Conservation (phyloP, 108 stramenopile species). For the Stephanodiscus triporus region DNA sequence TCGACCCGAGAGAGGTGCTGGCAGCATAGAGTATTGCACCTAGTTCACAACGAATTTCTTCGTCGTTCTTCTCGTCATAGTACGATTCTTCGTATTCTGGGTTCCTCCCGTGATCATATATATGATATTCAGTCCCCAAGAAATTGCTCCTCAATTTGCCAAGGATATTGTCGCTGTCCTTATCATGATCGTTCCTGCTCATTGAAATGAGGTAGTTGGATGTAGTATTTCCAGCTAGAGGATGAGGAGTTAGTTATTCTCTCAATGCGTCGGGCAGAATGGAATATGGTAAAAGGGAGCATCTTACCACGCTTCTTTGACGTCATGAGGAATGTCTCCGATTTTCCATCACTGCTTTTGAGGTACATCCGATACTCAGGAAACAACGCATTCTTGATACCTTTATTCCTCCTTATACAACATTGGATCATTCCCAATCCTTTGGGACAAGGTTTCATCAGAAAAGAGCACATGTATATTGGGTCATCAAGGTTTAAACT, state of each 20-base stretch:
- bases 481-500: slow-evolving; percentile 50
- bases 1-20: slow-evolving; percentile 70
- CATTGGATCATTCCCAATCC: slow-evolving; percentile 80
- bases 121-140: slow-evolving; percentile 86
- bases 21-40: slow-evolving; percentile 77
- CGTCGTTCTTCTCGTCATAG: slow-evolving; percentile 39
- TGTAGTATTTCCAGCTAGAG: slow-evolving; percentile 70
- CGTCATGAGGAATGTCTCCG: slow-evolving; percentile 85
- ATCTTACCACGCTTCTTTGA: slow-evolving; percentile 69
- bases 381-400: slow-evolving; percentile 72
- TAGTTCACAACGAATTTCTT: slow-evolving; percentile 63
- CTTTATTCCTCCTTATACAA: slow-evolving; percentile 78
- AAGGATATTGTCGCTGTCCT: slow-evolving; percentile 67
- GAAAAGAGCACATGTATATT: slow-evolving; percentile 54
- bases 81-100: slow-evolving; percentile 57
- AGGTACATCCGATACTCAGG: slow-evolving; percentile 84
- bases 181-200: slow-evolving; percentile 71
- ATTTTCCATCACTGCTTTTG: slow-evolving; percentile 54
- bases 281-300: background rate
- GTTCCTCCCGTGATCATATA: slow-evolving; percentile 82
- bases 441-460: slow-evolving; percentile 72
- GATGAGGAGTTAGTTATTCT: background rate
- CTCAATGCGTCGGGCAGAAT: too few species aligned
- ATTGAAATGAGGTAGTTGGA: slow-evolving; percentile 89
- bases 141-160: slow-evolving; percentile 92